These are phyloP conservation scores for Daldinia sp. DNA, from an alignment of 2,329 filamentous ascomycete genomes.

Conservation along the genomic window DNA sequence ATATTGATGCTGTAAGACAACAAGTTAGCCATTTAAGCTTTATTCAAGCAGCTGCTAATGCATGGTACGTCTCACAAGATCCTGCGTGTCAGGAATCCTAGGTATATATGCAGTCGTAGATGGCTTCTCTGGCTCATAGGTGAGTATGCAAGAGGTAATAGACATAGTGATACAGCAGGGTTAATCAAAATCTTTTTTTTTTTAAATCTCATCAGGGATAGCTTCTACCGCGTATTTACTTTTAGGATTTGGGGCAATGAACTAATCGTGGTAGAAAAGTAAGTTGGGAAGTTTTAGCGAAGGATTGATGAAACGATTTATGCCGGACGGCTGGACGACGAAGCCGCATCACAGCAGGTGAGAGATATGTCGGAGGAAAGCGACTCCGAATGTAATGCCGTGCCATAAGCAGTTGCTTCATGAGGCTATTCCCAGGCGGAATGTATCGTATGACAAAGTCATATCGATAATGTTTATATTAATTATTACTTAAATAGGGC, in stretches of 20 bases:
- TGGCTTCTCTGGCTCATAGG: background rate
- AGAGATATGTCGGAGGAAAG: background rate
- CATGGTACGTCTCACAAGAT: background rate
- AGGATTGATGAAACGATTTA: background rate
- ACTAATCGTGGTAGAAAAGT: background rate
- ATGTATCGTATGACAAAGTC: background rate
- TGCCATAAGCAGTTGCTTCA: background rate
- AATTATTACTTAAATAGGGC: background rate
- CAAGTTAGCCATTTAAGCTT: background rate
- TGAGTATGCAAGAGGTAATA: background rate
- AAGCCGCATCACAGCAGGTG: background rate
- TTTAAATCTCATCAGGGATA: background rate
- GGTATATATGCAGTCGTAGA: background rate
- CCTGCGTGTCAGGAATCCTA: background rate
- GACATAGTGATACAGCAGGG: background rate
- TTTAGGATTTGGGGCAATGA: background rate
- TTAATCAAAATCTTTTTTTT: background rate
- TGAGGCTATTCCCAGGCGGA: background rate
- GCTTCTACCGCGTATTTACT: background rate
- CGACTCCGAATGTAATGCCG: conserved; percentile 2
- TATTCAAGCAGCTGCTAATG: background rate
- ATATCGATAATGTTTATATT: background rate
- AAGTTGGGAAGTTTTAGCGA: background rate
- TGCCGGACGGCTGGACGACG: background rate
- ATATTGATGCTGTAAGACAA: background rate